A percentile compares a stretch with the other conserved stretches of the same genome.
Conservation (phyloP, 2,329 filamentous ascomycete genomes). For the Aspergillus sojae region DNA sequence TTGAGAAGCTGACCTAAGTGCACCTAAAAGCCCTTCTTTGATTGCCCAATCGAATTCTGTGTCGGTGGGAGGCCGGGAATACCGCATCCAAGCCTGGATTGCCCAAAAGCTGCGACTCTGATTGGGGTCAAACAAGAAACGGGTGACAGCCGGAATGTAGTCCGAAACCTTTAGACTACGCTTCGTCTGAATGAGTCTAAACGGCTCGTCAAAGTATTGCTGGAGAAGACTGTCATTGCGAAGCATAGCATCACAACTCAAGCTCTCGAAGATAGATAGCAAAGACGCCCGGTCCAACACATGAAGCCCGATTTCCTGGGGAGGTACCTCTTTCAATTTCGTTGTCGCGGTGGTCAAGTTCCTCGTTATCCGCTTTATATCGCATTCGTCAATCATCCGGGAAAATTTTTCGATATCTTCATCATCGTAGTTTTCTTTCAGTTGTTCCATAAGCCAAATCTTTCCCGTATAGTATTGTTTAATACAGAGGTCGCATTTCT, state of each 20-base stretch:
- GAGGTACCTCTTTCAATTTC: constrained; percentile 55
- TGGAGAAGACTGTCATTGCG: constrained; percentile 55
- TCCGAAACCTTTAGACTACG: constrained; percentile 75
- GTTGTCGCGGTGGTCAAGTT: constrained; percentile 61
- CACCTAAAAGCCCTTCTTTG: constrained; percentile 69
- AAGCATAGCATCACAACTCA: constrained; percentile 82
- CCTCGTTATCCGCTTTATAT: constrained; percentile 63
- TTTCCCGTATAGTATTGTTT: constrained; percentile 74
- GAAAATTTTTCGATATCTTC: constrained; percentile 55
- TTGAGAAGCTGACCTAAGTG: constrained; percentile 64
- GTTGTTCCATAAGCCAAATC: constrained; percentile 61
- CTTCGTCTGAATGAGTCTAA: constrained; percentile 76
- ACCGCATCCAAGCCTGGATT: constrained; percentile 66
- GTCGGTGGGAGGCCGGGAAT: constrained; percentile 64
- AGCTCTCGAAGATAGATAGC: constrained; percentile 81
- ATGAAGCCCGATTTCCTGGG: constrained; percentile 53
- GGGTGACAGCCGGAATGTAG: constrained; percentile 78
- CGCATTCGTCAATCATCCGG: constrained; percentile 60
- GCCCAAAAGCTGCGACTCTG: constrained; percentile 68
- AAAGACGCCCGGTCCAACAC: constrained; percentile 63
- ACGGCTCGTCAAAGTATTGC: constrained; percentile 77
- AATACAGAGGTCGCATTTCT: constrained; percentile 69
- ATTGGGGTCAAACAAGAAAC: constrained; percentile 79
- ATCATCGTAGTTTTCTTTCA: constrained; percentile 59
- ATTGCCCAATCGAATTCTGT: constrained; percentile 88